Evolutionary conservation across 768 basidiomycete genomes (phyloP).

Genomic region (Suillus alpinus): DNA sequence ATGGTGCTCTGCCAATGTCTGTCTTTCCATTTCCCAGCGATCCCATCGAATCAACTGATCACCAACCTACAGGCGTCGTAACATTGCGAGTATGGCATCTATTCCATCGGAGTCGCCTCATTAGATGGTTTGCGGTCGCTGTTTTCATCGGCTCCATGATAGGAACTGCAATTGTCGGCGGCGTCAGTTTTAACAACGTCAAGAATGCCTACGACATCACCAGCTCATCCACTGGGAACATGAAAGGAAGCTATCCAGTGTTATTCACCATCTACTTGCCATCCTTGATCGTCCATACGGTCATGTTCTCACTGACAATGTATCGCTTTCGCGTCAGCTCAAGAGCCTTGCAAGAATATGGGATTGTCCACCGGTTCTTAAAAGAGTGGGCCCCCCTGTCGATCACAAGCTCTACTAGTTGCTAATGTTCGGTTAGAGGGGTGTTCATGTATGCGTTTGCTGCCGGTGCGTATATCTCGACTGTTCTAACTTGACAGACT

Average conservation of each 20-base stretch:
- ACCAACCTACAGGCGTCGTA: slow-evolving; percentile 9
- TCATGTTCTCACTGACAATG: slow-evolving; percentile 15
- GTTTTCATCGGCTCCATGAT: background rate
- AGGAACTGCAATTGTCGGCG: background rate
- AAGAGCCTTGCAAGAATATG: slow-evolving; percentile 2
- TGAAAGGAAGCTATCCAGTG: background rate
- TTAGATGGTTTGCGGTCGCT: slow-evolving; percentile 2
- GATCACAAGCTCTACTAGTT: background rate
- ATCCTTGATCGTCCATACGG: slow-evolving; percentile 12
- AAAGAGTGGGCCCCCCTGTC: slow-evolving; percentile 16
- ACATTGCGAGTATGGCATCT: slow-evolving; percentile 20
- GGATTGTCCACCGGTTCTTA: slow-evolving; percentile 13
- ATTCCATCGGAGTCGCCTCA: slow-evolving; percentile 3
- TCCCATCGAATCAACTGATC: background rate
- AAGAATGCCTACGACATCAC: background rate
- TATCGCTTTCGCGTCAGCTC: slow-evolving; percentile 12
- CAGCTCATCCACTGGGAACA: background rate
- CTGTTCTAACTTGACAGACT: background rate
- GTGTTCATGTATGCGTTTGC: slow-evolving; percentile 22
- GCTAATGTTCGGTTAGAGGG: slow-evolving; percentile 12
- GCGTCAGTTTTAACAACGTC: background rate
- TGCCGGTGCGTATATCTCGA: slow-evolving; percentile 6
- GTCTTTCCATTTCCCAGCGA: background rate
- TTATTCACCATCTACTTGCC: slow-evolving; percentile 13
- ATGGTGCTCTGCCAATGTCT: slow-evolving; percentile 17